Evolutionary conservation across 192 early-diverging fungal species (phyloP), one percentile per base, ranked within the genome.

Genomic region (Linnemannia elongata): DNA sequence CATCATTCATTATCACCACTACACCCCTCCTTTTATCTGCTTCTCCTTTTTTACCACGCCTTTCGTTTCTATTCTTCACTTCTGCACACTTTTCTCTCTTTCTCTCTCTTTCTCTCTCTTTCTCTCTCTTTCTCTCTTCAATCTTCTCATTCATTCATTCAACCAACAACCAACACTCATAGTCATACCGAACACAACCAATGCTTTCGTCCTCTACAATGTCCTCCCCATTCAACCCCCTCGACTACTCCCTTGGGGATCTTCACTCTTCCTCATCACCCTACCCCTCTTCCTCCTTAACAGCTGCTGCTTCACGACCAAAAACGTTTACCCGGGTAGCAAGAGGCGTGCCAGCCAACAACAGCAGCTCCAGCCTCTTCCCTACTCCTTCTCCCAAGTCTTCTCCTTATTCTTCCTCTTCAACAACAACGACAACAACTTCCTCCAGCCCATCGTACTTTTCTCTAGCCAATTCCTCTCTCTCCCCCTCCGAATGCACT

Each of bases 101-200:
- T 4, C 70, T 24, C 36, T 42, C 38, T 39, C 38, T 39, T 4
- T 38, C 38, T 38, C n/a, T 3, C 70, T 24, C 35, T 41, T 97
- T 75, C 93, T 96, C 82, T 95, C 94, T 54, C 97, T 96, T 74
- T 18, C 30, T 33, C 96, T 96, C 72, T 93, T 96, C 82, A 94
- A 94, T 54, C 97, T 97, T 74, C 20, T 30, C 75, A 63, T 35
- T 27, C 57, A 22, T 41, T 63, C 74, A 39, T 49, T 15, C 44
- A 33, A 54, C 17, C 47, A 27, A 33, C n/a, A 13, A 6, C 95
- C 63, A 94, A 95, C 57, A 76, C 15, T n/a, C 96, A 97, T 77
- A n/a, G n/a, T 93, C 96, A 83, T 93, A 93, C 54, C 97, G 96
- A 71, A 96, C 97, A 71, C 70, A 96, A 15, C 15, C 45, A 10